Base-by-base conservation (phyloP, 129 eudicot genomes). In the Dittrichia graveolens region DNA sequence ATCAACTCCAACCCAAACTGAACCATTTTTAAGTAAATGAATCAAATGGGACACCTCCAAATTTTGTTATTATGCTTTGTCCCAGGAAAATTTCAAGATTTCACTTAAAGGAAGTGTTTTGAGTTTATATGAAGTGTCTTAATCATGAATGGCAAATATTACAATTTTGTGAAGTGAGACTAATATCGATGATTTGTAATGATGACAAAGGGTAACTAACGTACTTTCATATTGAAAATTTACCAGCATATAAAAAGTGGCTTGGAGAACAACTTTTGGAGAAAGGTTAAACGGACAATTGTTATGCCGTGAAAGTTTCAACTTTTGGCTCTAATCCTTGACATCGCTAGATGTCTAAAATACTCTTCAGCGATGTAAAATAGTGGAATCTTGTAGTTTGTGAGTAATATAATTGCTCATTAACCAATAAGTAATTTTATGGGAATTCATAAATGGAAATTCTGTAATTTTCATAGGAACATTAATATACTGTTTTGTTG, bases 211-310 rank as follows among this genome's bases (percentile, higher is more conserved):
- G 69, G 19, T 10, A 63, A 41, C 3, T n/a, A 63, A 39, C n/a
- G 68, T 46, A 66, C 43, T 19, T 46, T 4, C 46, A 66, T 66
- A 40, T 42, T 66, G 19, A 45, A 45, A 66, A 8, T 24, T 66
- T 12, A 4, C 72, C 72, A 4, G 31, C 31, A 24, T 24, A 24
- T 24, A 24, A 24, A 24, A 24, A 24, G 31, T 24, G 31, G 31
- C 31, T 24, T 24, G 31, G 31, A 24, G 2, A 24, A 24, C 31
- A 24, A 0, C 31, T 24, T 24, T 24, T 24, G 31, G 31, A 45
- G 24, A 14, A 24, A 10, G 41, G 43, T 24, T 24, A 66, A 47
- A 47, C 31, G 11, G 46, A 57, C 39, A 47, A 7, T 46, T 47
- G 58, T 49, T 24, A 35, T 46, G 43, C 43, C 19, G 3, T 19